These are phyloP conservation scores for Eucalyptus shirleyi DNA, from an alignment of 345 rosid species.

Conservation along the genomic window DNA sequence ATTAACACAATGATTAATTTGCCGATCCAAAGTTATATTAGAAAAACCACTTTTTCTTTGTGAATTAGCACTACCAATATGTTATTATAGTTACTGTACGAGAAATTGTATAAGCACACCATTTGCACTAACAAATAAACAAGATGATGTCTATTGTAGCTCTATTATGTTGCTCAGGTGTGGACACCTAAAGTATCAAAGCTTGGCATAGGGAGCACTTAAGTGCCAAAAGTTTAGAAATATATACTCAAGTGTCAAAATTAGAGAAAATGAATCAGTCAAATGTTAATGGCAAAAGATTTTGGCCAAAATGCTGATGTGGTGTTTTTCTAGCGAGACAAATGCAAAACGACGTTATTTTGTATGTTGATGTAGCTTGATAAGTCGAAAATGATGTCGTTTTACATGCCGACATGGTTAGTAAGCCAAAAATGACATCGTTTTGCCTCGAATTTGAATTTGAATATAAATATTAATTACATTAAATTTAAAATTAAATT, in stretches of 20 bases:
- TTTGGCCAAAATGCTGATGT: no score
- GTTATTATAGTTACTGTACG: not conserved
- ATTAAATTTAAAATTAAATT: no score
- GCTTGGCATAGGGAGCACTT: accelerated
- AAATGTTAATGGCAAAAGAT: no score
- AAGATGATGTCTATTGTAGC: not conserved
- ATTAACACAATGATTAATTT: not conserved
- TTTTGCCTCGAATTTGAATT: no score
- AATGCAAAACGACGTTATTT: accelerated
- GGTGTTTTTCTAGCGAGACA: no score
- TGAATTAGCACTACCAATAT: not conserved
- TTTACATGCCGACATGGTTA: accelerated
- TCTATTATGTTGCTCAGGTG: no score
- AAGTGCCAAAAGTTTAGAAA: no score
- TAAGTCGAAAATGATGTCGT: accelerated
- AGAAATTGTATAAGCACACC: not conserved
- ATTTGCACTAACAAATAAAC: not conserved
- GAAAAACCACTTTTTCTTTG: not conserved
- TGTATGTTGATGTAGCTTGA: no score
- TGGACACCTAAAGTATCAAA: accelerated
- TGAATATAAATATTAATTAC: no score
- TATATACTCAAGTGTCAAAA: no score
- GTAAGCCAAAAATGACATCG: no score
- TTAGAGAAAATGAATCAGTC: accelerated
- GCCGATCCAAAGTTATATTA: not conserved